Evolutionary conservation across 2,329 filamentous ascomycete species (phyloP), one percentile per base, ranked within the genome.

Genomic region (Arthrobotrys sinensis): DNA sequence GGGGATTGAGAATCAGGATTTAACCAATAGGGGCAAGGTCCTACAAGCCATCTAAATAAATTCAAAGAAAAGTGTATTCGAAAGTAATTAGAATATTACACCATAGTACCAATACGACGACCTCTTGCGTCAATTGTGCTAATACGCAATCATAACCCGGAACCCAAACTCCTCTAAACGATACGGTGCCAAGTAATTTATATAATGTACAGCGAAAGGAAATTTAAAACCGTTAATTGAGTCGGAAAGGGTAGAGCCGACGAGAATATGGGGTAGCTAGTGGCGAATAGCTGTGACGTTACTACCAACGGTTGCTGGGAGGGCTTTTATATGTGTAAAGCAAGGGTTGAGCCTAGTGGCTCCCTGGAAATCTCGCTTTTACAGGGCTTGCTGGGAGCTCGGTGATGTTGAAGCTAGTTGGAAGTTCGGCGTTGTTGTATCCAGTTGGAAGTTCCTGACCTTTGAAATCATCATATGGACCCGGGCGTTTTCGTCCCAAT

Each of bases 381-480:
- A 43, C 24, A 3, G 52, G 24, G 8, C n/a, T 45, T 12, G 28
- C 52, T 48, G 50, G 40, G 34, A 68, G 65, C 36, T 67, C 64
- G 6, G 64, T 16, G 3, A 34, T n/a, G 7, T 40, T 38, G 24
- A 40, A 55, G 45, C 48, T 21, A n/a, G 48, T 34, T 32, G 11
- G 24, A 16, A 53, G 50, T 8, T 38, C 64, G 6, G 64, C 16
- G 3, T 46, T n/a, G 7, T 40, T 38, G 24, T 28, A 55, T 55
- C 48, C 21, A n/a, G 48, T 34, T 32, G 11, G 24, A 16, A 53
- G 50, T 8, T 38, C n/a, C n/a, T n/a, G n/a, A n/a, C 28, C 21
- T 12, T 34, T 21, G 21, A 68, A 46, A 21, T 68, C 28, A 16
- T 36, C 52, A 16, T 69, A 69, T 3, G 65, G 52, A 10, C 50